These are phyloP conservation scores for Bipolaris cookei DNA, from an alignment of 2,329 filamentous ascomycete species.

Conservation along the genomic window DNA sequence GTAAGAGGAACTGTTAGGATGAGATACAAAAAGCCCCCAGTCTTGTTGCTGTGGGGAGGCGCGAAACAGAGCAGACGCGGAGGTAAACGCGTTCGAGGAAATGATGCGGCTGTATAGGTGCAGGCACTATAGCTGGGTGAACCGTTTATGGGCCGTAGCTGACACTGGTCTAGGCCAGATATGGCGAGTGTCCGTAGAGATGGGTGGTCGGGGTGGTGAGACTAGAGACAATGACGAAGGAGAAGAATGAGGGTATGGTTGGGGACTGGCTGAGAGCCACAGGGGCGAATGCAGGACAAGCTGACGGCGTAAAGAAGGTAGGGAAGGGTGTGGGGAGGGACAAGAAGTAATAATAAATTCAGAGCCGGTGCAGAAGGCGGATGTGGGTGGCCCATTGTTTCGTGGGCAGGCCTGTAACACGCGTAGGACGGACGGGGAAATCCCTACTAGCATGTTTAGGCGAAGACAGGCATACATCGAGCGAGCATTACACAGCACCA, in stretches of 20 bases:
- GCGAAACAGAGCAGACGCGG: conserved; percentile 32
- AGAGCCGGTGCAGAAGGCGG: conserved; percentile 38
- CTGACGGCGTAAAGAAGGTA: conserved; percentile 22
- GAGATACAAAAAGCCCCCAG: conserved; percentile 28
- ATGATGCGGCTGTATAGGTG: conserved; percentile 24
- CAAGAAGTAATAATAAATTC: conserved; percentile 43
- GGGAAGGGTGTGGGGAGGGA: conserved; percentile 39
- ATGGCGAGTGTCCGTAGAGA: conserved; percentile 18
- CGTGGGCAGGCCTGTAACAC: conserved; percentile 41
- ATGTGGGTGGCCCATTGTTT: conserved; percentile 39
- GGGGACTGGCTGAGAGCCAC: conserved; percentile 30
- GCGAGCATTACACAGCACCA: conserved; percentile 38
- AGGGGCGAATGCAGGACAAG: conserved; percentile 32
- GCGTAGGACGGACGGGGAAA: conserved; percentile 40
- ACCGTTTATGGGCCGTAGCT: conserved; percentile 38
- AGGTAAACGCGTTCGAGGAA: conserved; percentile 42
- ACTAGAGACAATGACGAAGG: conserved; percentile 23
- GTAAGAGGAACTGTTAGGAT: conserved; percentile 24
- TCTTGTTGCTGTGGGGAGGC: conserved; percentile 39
- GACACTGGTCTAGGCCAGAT: conserved; percentile 34
- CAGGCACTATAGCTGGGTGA: conserved; percentile 24
- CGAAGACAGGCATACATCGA: conserved; percentile 38
- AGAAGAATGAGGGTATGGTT: conserved; percentile 20
- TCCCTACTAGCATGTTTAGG: conserved; percentile 36
- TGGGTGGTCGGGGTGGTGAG: conserved; percentile 19